Conservation (phyloP, 1,284 basidiomycete genomes). For the Moesziomyces sp. region DNA sequence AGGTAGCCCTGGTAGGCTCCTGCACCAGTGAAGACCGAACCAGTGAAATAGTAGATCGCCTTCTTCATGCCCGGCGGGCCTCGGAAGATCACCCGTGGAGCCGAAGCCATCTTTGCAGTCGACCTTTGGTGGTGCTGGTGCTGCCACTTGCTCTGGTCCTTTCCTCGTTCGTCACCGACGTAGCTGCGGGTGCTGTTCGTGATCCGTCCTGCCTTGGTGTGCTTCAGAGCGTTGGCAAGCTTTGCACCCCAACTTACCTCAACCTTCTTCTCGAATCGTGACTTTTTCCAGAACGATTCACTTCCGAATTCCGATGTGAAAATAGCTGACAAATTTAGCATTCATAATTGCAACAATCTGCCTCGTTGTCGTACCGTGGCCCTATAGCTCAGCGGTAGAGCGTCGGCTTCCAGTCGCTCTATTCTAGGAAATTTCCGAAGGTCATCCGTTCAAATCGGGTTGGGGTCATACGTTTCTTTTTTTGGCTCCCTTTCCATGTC, state of each 20-base stretch:
- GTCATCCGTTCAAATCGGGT: slow-evolving; percentile 53
- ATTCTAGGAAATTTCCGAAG: slow-evolving; percentile 34
- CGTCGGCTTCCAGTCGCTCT: slow-evolving; percentile 40
- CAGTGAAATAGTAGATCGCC: slow-evolving; percentile 45
- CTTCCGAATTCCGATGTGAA: too few species aligned
- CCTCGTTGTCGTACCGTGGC: not conserved
- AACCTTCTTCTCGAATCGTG: too few species aligned
- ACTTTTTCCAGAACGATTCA: too few species aligned
- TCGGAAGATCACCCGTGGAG: slow-evolving; percentile 39
- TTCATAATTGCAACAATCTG: too few species aligned
- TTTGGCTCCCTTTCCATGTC: not conserved
- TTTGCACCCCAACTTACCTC: too few species aligned
- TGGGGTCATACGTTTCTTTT: slow-evolving; percentile 33
- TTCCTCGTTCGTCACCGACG: too few species aligned
- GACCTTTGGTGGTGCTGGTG: not conserved
- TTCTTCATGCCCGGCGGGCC: slow-evolving; percentile 49
- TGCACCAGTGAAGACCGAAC: slow-evolving; percentile 41
- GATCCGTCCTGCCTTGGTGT: too few species aligned
- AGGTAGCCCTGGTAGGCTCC: slow-evolving; percentile 47
- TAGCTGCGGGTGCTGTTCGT: too few species aligned
- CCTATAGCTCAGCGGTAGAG: slow-evolving; percentile 41
- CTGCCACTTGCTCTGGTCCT: too few species aligned
- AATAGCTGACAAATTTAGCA: too few species aligned
- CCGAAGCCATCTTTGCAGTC: slow-evolving; percentile 3
- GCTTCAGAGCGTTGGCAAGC: too few species aligned